Base-by-base conservation (phyloP, 208 protist genomes). In the Jaenimonas drosophilae region DNA sequence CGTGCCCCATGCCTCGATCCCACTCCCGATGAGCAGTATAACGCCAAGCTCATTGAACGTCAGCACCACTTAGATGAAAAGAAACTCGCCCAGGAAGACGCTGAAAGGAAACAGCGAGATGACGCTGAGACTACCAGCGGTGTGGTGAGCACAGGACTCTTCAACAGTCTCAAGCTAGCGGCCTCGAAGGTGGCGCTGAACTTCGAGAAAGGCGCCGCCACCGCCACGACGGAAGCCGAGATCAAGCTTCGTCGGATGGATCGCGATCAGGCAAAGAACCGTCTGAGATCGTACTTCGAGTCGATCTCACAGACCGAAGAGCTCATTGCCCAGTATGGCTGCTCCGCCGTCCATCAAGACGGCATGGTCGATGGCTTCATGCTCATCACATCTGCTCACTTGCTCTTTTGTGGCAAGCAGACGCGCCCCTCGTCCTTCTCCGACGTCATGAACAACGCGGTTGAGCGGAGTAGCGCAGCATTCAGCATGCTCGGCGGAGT, bases 201-300 rank as follows among this genome's bases (percentile, higher is more conserved):
- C 23, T 11, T 20, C 7, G 16, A 42, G 37, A 42, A 42, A 20
- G 23, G 19, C 19, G 37, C 23, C 37, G 23, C 14, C 23, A 20
- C 16, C 37, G 37, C 19, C n/a, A 42, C 37, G 19, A 21, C 16
- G 37, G 37, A 42, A 42, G 23, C 37, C 7, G 37, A 42, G 37
- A 20, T 20, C 9, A 11, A 42, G 19, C 9, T 42, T 6, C 37
- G 37, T 7, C 16, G 23, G 16, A 7, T 42, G 9, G 16, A 42
- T 11, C 7, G 14, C 9, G 23, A 42, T 11, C 23, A 6, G 23
- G 37, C 37, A 17, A 11, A 11, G 23, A 42, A 21, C 7, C 37
- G 9, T 42, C 23, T 42, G 6, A 42, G 23, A 42, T 42, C 16
- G 37, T 20, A 17, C 23, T 42, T 17, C 37, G 37, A 42, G 19